Conservation (phyloP, 768 basidiomycete genomes). For the Terana coerulea region DNA sequence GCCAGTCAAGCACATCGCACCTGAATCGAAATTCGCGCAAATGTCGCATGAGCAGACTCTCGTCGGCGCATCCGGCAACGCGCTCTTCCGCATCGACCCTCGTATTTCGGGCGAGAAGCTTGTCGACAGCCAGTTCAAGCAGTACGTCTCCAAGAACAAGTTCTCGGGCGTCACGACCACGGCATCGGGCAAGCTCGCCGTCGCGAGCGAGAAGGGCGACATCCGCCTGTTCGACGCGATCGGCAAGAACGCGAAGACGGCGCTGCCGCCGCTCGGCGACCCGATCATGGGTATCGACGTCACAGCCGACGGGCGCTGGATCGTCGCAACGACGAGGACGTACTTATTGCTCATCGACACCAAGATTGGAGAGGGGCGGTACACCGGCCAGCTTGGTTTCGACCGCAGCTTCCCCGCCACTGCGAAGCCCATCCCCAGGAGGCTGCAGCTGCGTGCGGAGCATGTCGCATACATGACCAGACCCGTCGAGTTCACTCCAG, state of each 20-base stretch:
- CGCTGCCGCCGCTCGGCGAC: constrained; percentile 90
- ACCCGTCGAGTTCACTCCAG: constrained; percentile 84
- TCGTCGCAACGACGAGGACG: constrained; percentile 93
- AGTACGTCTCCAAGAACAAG: constrained; percentile 91
- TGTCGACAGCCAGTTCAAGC: constrained; percentile 93
- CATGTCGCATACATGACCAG: constrained; percentile 95
- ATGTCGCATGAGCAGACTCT: constrained; percentile 91
- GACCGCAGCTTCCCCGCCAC: constrained; percentile 94
- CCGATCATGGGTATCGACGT: constrained; percentile 94
- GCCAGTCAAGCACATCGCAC: constrained; percentile 83
- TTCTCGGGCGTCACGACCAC: constrained; percentile 94
- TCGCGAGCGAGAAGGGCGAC: constrained; percentile 96
- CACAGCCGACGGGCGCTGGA: constrained; percentile 89
- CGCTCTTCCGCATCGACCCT: constrained; percentile 96
- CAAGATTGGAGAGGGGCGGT: constrained; percentile 86
- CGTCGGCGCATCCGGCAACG: constrained; percentile 90
- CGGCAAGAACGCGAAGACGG: constrained; percentile 99
- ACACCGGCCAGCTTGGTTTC: constrained; percentile 81
- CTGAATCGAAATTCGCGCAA: constrained; percentile 92
- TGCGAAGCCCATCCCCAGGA: constrained; percentile 86
- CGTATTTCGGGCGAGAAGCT: constrained; percentile 89
- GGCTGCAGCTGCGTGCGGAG: constrained; percentile 84
- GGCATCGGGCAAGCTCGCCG: constrained; percentile 78
- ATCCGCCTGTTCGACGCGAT: constrained; percentile 92
- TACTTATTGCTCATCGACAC: constrained; percentile 95